phyloP scores from a whole-genome alignment of 2,329 filamentous ascomycete species.

The Penicillium sp. region DNA sequence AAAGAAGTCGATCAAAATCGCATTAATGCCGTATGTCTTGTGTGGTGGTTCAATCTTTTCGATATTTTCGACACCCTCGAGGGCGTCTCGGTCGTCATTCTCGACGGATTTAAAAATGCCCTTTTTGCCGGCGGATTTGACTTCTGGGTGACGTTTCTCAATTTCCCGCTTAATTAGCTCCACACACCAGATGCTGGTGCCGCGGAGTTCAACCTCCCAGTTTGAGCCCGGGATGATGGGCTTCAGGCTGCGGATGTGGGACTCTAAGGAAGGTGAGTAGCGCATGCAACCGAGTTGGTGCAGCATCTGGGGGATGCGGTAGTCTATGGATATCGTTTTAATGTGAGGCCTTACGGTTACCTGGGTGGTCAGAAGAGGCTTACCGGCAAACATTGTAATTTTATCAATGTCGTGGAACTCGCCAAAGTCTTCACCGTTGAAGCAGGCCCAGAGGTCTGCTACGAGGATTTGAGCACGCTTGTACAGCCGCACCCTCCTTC shows the following conservation, averaged over 20 bases:
- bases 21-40: constrained; percentile 63
- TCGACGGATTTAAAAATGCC: not conserved
- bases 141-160: constrained; percentile 68
- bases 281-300: constrained; percentile 78
- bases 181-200: constrained; percentile 94
- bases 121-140: constrained; percentile 43
- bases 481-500: constrained; percentile 75
- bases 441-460: constrained; percentile 95
- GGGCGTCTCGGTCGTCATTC: constrained; percentile 5
- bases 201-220: constrained; percentile 87
- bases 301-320: constrained; percentile 92
- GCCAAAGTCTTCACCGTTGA: constrained; percentile 78
- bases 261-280: constrained; percentile 79
- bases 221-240: constrained; percentile 70
- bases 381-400: constrained; percentile 92
- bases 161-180: constrained; percentile 88
- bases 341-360: not conserved
- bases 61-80: constrained; percentile 15
- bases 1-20: constrained; percentile 95
- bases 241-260: constrained; percentile 67
- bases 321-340: constrained; percentile 61
- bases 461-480: constrained; percentile 96
- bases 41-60: constrained; percentile 23
- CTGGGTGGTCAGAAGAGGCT: not conserved
- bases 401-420: constrained; percentile 88